Evolutionary conservation across 371 early-diverging fungal genomes (phyloP).

Genomic region (Mucor plumbeus): DNA sequence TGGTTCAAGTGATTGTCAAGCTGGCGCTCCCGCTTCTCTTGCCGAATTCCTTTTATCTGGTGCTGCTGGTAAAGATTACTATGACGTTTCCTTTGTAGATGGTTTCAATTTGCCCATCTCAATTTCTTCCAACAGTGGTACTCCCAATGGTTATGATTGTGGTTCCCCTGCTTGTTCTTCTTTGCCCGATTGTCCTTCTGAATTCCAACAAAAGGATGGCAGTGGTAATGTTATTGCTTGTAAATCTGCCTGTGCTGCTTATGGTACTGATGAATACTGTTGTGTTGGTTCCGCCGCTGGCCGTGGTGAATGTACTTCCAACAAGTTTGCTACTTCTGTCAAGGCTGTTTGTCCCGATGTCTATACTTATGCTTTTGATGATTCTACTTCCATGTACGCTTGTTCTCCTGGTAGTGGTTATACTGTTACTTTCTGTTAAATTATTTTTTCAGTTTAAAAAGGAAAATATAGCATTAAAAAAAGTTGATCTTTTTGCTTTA

Average conservation of each 20-base stretch:
- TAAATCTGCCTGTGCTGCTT: slow-evolving; percentile 34
- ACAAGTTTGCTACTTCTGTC: slow-evolving; percentile 18
- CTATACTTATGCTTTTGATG: slow-evolving; percentile 33
- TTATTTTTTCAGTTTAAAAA: neutral
- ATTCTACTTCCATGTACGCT: slow-evolving; percentile 36
- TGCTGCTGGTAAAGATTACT: slow-evolving; percentile 31
- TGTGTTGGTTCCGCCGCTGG: slow-evolving; percentile 28
- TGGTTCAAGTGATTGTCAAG: slow-evolving; percentile 30
- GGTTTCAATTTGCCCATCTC: slow-evolving; percentile 43
- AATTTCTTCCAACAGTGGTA: slow-evolving; percentile 33
- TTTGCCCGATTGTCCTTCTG: slow-evolving; percentile 38
- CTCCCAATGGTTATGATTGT: slow-evolving; percentile 32
- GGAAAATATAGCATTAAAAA: neutral
- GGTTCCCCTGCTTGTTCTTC: slow-evolving; percentile 37
- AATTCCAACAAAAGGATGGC: slow-evolving; percentile 32
- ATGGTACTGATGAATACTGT: slow-evolving; percentile 32
- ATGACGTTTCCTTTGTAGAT: slow-evolving; percentile 48
- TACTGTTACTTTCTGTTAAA: slow-evolving; percentile 31
- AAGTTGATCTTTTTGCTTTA: neutral
- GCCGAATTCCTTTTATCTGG: slow-evolving; percentile 34
- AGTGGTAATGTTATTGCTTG: slow-evolving; percentile 41
- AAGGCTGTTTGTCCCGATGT: slow-evolving; percentile 32
- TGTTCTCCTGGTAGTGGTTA: slow-evolving; percentile 28
- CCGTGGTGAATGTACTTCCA: slow-evolving; percentile 26
- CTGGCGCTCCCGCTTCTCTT: slow-evolving; percentile 39